Evolutionary conservation across 2,329 filamentous ascomycete species (phyloP).

Genomic region (Dactylellina parvicollis): DNA sequence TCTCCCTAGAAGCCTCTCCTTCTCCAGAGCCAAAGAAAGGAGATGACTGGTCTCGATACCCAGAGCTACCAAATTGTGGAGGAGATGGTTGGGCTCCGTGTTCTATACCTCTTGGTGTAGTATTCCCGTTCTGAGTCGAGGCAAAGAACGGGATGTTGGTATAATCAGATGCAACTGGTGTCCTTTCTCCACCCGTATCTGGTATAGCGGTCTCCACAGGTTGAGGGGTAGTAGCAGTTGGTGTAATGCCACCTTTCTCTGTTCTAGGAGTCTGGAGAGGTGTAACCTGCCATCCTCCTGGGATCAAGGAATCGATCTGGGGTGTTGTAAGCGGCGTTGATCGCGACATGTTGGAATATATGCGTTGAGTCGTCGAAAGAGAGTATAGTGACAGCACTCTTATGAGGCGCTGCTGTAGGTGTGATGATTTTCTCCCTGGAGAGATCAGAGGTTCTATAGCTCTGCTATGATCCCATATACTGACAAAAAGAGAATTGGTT

Average conservation of each 20-base stretch:
- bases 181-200: conserved; percentile 15
- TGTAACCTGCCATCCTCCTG: conserved; percentile 23
- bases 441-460: neutral
- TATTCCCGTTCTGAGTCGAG: neutral
- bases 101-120: neutral
- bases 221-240: neutral
- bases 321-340: conserved; percentile 16
- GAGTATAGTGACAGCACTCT: neutral
- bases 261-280: conserved; percentile 11
- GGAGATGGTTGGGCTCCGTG: neutral
- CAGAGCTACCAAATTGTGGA: neutral
- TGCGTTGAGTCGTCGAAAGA: neutral
- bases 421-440: neutral
- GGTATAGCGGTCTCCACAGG: neutral
- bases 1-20: neutral
- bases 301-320: conserved; percentile 19
- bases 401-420: neutral
- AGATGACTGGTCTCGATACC: neutral
- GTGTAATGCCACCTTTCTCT: conserved; percentile 5
- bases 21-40: neutral
- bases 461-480: neutral
- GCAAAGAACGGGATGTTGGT: conserved; percentile 21
- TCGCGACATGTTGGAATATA: conserved; percentile 28
- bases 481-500: neutral
- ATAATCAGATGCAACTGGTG: conserved; percentile 7